Evolutionary conservation across 2,329 filamentous ascomycete species (phyloP), one percentile per base, ranked within the genome.

Genomic region (Simplicillium sp.): DNA sequence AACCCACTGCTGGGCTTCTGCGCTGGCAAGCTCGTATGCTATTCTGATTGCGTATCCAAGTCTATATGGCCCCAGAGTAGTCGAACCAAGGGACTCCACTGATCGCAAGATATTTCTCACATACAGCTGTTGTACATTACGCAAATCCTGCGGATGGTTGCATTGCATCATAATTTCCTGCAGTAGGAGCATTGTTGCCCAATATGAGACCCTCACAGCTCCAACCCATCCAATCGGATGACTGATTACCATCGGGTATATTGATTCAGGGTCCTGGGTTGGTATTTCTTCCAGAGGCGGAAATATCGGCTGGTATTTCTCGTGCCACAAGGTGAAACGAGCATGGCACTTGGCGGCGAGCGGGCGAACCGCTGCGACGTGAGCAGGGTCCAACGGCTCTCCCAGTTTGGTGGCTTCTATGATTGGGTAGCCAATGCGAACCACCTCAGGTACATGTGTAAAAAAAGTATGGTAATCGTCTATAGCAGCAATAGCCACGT

Each of bases 141-240:
- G 49, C 31, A 54, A 56, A 20, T 53, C 41, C n/a, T 49, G 48
- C 7, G 50, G 50, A 25, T 51, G 47, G 12, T 48, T 49, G 41
- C 61, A 65, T 39, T 58, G 53, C 15, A 55, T 52, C 37, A 67
- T 36, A 7, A 51, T 52, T 44, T 62, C 61, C 40, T 67, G 58
- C 29, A 67, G 46, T 38, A 67, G 58, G n/a, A 66, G 49, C 50
- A 62, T 50, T 31, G 56, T 60, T 7, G 62, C 59, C 59, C 62
- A 63, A 44, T 60, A 64, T 15, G 52, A 54, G 45, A 65, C 49
- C 34, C 57, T 53, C 39, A 66, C 46, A 25, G 58, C 49, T 2
- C 61, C 62, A 11, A 55, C 50, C 58, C 61, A 64, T 3, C 49
- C 45, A 20, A 54, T 50, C 18, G 48, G 40, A 40, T 59, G 61